phyloP scores from a whole-genome alignment of 1,284 basidiomycete genomes.

The Kwoniella shivajii region DNA sequence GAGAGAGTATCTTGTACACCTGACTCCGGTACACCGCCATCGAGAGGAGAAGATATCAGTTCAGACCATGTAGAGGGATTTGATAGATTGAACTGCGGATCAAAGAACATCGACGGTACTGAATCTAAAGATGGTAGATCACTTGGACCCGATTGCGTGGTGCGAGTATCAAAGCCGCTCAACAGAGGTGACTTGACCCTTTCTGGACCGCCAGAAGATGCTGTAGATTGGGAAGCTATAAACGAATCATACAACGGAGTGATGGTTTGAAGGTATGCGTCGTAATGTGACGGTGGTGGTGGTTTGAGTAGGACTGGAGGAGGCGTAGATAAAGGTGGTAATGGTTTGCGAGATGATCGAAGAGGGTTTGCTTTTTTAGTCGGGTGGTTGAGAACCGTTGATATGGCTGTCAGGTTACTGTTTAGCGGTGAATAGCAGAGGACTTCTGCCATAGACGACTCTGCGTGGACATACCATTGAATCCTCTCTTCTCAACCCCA shows the following conservation, averaged over 20 bases:
- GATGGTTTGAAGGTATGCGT: constrained; percentile 74
- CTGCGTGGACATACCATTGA: constrained; percentile 42
- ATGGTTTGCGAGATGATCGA: constrained; percentile 71
- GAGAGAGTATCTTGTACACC: constrained; percentile 86
- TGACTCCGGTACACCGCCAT: constrained; percentile 58
- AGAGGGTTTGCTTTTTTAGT: constrained; percentile 80
- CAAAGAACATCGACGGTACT: constrained; percentile 82
- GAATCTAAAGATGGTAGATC: constrained; percentile 69
- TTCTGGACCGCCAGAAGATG: constrained; percentile 24
- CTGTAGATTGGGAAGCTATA: constrained; percentile 33
- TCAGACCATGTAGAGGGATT: constrained; percentile 79
- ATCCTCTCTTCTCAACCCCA: constrained; percentile 48
- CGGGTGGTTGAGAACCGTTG: constrained; percentile 79
- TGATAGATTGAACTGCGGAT: constrained; percentile 75
- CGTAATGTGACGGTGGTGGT: constrained; percentile 64
- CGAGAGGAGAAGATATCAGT: constrained; percentile 58
- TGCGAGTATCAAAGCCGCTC: constrained; percentile 20
- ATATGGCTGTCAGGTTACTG: constrained; percentile 59
- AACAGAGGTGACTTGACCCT: constrained; percentile 5
- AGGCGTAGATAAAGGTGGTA: constrained; percentile 67
- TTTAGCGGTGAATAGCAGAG: neutral
- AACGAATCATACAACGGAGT: constrained; percentile 71
- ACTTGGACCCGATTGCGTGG: constrained; percentile 34
- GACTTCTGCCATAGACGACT: neutral
- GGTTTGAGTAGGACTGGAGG: constrained; percentile 67